phyloP scores from a whole-genome alignment of 2,329 filamentous ascomycete species.

The Dryadomyces sulphureus region DNA sequence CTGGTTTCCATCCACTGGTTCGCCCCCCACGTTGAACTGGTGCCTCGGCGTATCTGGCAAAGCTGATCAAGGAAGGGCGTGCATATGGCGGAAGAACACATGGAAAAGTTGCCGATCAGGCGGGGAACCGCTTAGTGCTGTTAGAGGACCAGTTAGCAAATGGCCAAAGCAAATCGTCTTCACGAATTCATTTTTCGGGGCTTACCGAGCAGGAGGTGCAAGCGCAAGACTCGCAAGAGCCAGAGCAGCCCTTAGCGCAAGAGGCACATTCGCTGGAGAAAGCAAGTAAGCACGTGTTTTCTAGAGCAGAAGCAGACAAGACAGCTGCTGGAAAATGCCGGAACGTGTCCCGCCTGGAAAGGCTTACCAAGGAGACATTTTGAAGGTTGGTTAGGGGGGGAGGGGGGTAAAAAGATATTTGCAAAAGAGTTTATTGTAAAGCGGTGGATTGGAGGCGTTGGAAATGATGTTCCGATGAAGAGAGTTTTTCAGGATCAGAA shows the following conservation, averaged over 20 bases:
- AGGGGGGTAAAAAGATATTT: neutral
- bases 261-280: constrained; percentile 10
- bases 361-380: constrained; percentile 11
- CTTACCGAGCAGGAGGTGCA: constrained; percentile 12
- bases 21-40: neutral
- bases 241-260: constrained; percentile 10
- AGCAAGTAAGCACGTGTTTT: neutral
- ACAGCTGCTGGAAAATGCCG: neutral
- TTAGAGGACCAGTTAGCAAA: neutral
- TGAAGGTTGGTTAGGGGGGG: neutral
- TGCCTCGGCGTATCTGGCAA: neutral
- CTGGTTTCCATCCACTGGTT: neutral
- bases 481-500: neutral
- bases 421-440: neutral
- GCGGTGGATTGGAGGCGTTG: neutral
- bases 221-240: constrained; percentile 11
- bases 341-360: neutral
- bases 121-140: constrained; percentile 2
- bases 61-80: neutral
- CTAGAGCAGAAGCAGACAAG: no score
- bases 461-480: neutral
- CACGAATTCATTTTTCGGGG: neutral
- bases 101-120: neutral
- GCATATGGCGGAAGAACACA: neutral
- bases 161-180: neutral